These are phyloP conservation scores for Sclerospora graminicola DNA, from an alignment of 352 stramenopile genomes.

Conservation along the genomic window DNA sequence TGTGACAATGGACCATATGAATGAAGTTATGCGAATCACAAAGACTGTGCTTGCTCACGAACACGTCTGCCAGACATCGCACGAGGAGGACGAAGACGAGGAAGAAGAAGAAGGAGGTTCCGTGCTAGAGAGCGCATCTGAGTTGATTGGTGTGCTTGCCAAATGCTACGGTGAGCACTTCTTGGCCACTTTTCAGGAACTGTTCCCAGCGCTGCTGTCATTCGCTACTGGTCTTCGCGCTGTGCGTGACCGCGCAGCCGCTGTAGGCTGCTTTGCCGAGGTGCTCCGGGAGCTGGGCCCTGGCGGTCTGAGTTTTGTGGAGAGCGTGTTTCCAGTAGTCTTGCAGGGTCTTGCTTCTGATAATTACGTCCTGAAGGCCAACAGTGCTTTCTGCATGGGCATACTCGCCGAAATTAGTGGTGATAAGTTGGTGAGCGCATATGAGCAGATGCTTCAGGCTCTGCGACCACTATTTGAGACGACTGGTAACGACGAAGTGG, in stretches of 20 bases:
- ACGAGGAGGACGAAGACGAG: slow-evolving; percentile 85
- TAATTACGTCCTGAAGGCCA: slow-evolving; percentile 90
- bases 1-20: slow-evolving; percentile 88
- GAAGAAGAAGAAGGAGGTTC: slow-evolving; percentile 92
- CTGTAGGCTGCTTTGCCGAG: slow-evolving; percentile 92
- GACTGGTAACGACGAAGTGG: slow-evolving; percentile 77
- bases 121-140: slow-evolving; percentile 88
- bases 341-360: slow-evolving; percentile 85
- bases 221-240: slow-evolving; percentile 89
- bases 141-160: slow-evolving; percentile 89
- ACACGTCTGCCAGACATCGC: slow-evolving; percentile 84
- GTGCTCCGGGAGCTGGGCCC: slow-evolving; percentile 87
- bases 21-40: slow-evolving; percentile 73
- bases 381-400: slow-evolving; percentile 92
- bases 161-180: slow-evolving; percentile 93
- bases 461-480: slow-evolving; percentile 88
- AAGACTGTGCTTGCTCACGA: slow-evolving; percentile 83
- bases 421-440: slow-evolving; percentile 66
- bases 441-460: slow-evolving; percentile 87
- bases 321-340: slow-evolving; percentile 86
- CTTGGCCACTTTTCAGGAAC: slow-evolving; percentile 80
- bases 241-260: slow-evolving; percentile 88
- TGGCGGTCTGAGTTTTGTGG: slow-evolving; percentile 74
- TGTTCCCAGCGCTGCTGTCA: slow-evolving; percentile 84
- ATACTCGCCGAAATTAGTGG: slow-evolving; percentile 84